Evolutionary conservation across 2,329 filamentous ascomycete genomes (phyloP).

Genomic region (Dothidotthia symphoricarpi): DNA sequence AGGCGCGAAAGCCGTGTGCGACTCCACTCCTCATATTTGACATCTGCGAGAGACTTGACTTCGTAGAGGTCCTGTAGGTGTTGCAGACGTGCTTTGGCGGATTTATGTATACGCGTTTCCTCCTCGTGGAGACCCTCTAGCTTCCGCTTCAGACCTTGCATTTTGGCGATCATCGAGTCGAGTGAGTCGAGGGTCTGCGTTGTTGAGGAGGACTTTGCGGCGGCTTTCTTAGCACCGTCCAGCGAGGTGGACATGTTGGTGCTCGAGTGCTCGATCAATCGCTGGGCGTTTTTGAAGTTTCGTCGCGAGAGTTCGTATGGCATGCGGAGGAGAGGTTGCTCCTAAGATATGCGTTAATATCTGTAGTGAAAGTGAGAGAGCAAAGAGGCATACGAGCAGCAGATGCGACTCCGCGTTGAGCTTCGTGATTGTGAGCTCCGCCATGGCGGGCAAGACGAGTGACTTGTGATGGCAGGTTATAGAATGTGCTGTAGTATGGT

Average conservation of each 20-base stretch:
- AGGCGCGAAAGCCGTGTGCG: constrained; percentile 76
- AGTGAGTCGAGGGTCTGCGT: constrained; percentile 66
- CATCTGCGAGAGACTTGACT: constrained; percentile 80
- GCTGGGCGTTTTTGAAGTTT: constrained; percentile 86
- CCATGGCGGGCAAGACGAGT: constrained; percentile 35
- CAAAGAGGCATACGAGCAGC: constrained; percentile 59
- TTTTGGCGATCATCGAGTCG: constrained; percentile 79
- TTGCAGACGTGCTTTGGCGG: constrained; percentile 71
- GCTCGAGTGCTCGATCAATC: constrained; percentile 70
- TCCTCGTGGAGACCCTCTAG: constrained; percentile 74
- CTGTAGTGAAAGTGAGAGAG: neutral
- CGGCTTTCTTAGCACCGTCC: constrained; percentile 58
- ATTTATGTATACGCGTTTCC: constrained; percentile 71
- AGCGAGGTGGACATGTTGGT: constrained; percentile 60
- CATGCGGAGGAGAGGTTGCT: constrained; percentile 89
- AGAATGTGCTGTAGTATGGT: no score
- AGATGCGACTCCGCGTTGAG: constrained; percentile 74
- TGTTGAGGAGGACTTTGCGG: constrained; percentile 49
- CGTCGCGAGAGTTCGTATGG: constrained; percentile 90
- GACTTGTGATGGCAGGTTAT: no score
- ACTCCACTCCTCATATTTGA: constrained; percentile 91
- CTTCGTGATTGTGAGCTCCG: constrained; percentile 57
- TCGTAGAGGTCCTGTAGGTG: constrained; percentile 80
- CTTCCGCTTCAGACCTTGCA: constrained; percentile 86
- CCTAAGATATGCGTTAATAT: constrained; percentile 52